phyloP scores from a whole-genome alignment of 2,329 filamentous ascomycete species.

The Pseudogymnoascus sp. region DNA sequence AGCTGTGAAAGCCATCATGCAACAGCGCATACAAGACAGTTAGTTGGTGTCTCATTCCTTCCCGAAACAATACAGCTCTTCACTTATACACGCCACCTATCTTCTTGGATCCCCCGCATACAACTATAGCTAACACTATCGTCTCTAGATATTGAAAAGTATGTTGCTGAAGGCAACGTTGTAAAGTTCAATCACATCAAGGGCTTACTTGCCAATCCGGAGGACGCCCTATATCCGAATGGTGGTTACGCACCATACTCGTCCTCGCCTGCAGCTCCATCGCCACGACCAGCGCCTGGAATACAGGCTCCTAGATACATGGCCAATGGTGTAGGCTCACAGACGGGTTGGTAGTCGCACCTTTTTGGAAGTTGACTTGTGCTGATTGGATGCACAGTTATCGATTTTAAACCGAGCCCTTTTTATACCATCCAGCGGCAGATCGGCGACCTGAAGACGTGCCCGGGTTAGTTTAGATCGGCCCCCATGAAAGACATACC shows the following conservation, averaged over 20 bases:
- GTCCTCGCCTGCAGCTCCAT: constrained; percentile 4
- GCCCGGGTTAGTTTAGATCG: constrained; percentile 56
- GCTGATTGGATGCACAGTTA: constrained; percentile 12
- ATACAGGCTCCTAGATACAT: neutral
- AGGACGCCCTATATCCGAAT: constrained; percentile 6
- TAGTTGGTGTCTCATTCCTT: constrained; percentile 34
- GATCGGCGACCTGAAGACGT: constrained; percentile 57
- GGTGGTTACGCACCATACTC: constrained; percentile 7
- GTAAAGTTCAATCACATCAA: constrained; percentile 23
- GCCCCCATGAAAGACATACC: neutral
- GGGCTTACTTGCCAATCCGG: constrained; percentile 22
- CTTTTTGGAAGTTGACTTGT: neutral
- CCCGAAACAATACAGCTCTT: constrained; percentile 15
- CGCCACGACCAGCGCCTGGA: neutral
- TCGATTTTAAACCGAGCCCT: constrained; percentile 67
- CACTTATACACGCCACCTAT: constrained; percentile 14
- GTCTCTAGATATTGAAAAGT: constrained; percentile 18
- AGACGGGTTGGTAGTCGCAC: neutral
- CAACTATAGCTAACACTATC: neutral
- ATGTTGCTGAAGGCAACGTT: constrained; percentile 20
- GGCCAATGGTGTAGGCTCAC: neutral
- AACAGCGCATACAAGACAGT: constrained; percentile 72
- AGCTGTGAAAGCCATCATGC: constrained; percentile 69
- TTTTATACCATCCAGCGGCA: constrained; percentile 69
- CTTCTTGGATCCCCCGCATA: constrained; percentile 11